Conservation (phyloP, 2,329 filamentous ascomycete species). For the Fusarium bactridioides region DNA sequence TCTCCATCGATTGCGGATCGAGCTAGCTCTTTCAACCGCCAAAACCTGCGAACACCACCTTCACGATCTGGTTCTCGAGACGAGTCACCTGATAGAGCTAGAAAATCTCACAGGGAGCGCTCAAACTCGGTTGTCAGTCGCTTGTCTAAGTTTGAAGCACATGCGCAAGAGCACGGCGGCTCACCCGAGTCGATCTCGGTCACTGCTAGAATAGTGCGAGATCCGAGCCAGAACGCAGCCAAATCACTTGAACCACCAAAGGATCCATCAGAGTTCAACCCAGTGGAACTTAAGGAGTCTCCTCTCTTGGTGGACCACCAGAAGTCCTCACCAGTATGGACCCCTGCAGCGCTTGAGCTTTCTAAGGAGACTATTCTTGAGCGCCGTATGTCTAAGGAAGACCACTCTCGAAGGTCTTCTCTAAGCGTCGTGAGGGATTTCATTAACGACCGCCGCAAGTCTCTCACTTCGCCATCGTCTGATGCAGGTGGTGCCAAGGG, state of each 20-base stretch:
- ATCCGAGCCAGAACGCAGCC: conserved; percentile 56
- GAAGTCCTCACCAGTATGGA: conserved; percentile 41
- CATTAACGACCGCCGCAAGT: conserved; percentile 66
- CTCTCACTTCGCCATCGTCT: conserved; percentile 56
- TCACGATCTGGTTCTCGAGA: conserved; percentile 52
- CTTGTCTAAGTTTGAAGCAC: conserved; percentile 62
- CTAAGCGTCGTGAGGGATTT: conserved; percentile 67
- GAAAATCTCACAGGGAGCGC: conserved; percentile 52
- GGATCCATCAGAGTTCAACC: conserved; percentile 55
- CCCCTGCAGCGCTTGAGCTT: conserved; percentile 40
- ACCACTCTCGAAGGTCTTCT: conserved; percentile 62
- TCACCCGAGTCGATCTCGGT: conserved; percentile 78
- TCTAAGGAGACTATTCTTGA: conserved; percentile 58
- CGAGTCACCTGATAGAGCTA: conserved; percentile 55
- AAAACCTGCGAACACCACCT: conserved; percentile 44
- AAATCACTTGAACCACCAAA: conserved; percentile 52
- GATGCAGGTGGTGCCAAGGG: conserved; percentile 48
- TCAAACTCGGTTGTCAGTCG: conserved; percentile 64
- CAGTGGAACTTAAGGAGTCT: conserved; percentile 65
- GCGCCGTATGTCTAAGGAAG: conserved; percentile 55
- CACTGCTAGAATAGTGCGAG: conserved; percentile 82
- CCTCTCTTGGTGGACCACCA: conserved; percentile 67
- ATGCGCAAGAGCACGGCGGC: conserved; percentile 26
- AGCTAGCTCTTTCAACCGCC: conserved; percentile 49
- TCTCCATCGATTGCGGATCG: conserved; percentile 57